phyloP scores from a whole-genome alignment of 1,139 yeast species.

The Saccharomyces hybrid region DNA sequence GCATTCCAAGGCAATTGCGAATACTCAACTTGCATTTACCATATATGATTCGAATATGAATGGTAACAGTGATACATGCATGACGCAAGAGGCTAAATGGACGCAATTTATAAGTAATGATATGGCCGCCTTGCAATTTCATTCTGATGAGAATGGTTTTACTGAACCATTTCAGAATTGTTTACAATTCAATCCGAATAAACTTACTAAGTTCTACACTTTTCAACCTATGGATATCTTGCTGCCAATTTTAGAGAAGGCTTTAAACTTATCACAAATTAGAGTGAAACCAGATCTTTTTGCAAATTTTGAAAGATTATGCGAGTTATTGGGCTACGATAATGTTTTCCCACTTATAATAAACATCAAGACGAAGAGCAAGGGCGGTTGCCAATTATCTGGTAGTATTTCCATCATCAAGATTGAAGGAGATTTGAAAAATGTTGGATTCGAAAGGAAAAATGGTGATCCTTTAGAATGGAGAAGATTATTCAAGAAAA shows the following conservation, averaged over 20 bases:
- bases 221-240: constrained; percentile 20
- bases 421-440: constrained; percentile 34
- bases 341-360: constrained; percentile 33
- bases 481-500: constrained; percentile 51
- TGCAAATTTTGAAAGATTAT: constrained; percentile 15
- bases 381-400: constrained; percentile 38
- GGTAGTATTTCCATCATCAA: constrained; percentile 42
- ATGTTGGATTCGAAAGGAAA: constrained; percentile 44
- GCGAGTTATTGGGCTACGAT: constrained; percentile 13
- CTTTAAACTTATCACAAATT: constrained; percentile 18
- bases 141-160: constrained; percentile 5
- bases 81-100: constrained; percentile 20
- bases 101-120: constrained; percentile 20
- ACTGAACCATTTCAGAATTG: constrained; percentile 3
- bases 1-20: constrained; percentile 6
- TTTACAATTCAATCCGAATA: constrained; percentile 23
- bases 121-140: constrained; percentile 26
- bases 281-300: constrained; percentile 22
- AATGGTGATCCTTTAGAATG: constrained; percentile 63
- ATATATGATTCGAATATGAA: constrained; percentile 7
- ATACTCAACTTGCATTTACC: constrained; percentile 18
- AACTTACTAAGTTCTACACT: constrained; percentile 27
- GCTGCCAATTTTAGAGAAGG: constrained; percentile 21
- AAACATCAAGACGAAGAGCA: constrained; percentile 39
- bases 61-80: constrained; percentile 2